phyloP scores from a whole-genome alignment of 1,284 basidiomycete species.

The Boletus semigastroideus region DNA sequence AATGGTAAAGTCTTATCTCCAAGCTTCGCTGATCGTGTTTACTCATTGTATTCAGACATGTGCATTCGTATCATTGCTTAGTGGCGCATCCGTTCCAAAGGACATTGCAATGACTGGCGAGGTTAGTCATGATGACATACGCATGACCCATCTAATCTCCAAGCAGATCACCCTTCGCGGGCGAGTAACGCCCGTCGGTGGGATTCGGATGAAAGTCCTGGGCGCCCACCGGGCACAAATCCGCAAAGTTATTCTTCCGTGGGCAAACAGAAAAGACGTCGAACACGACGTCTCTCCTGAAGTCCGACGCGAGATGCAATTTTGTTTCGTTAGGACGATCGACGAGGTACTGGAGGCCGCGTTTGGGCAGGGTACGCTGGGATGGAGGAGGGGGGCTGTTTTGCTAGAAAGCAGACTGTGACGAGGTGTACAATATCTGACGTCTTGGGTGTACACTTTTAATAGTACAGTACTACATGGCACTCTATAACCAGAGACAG shows the following conservation, averaged over 20 bases:
- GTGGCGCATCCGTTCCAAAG: conserved; percentile 68
- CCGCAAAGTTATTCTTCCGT: conserved; percentile 78
- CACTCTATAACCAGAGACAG: too few relatives aligned
- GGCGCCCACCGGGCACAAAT: conserved; percentile 84
- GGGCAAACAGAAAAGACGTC: conserved; percentile 81
- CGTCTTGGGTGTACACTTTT: not conserved
- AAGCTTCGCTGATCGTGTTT: not conserved
- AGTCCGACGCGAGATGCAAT: conserved; percentile 71
- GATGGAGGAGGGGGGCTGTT: conserved; percentile 53
- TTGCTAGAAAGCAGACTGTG: conserved; percentile 57
- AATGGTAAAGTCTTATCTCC: conserved; percentile 50
- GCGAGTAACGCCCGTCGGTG: conserved; percentile 78
- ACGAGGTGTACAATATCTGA: not conserved
- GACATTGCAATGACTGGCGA: conserved; percentile 84
- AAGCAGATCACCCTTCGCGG: conserved; percentile 73
- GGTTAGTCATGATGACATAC: conserved; percentile 35
- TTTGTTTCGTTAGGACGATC: conserved; percentile 77
- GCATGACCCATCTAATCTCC: conserved; percentile 1
- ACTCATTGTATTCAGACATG: conserved; percentile 51
- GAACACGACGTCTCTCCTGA: conserved; percentile 79
- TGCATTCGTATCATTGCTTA: conserved; percentile 81
- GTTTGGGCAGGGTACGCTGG: conserved; percentile 65
- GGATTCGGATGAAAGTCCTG: conserved; percentile 63
- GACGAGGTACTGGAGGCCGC: conserved; percentile 80
- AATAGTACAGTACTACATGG: too few relatives aligned